Base-by-base conservation (phyloP, 1,284 basidiomycete genomes). In the Apiotrichum gamsii region DNA sequence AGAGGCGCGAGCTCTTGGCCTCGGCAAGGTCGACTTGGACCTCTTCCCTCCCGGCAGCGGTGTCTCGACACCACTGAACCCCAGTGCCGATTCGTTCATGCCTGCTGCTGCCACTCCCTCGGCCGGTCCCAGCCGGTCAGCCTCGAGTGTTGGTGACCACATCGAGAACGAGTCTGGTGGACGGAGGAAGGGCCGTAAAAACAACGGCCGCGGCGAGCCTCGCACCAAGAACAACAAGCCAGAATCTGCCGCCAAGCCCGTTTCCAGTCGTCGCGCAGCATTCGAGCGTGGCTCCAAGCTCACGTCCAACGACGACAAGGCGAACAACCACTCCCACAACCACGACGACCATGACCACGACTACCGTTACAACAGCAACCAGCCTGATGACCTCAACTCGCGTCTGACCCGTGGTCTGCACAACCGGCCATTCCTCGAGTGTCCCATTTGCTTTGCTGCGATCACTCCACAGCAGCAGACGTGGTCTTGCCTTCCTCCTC, bases 361-460 rank as follows among this genome's bases (percentile, higher is more conserved):
- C 4, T 30, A 38, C 8, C 23, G 43, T 23, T 37, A 31, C 5
- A 31, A 36, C 18, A 35, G 45, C 9, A 34, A 41, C 5, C 63
- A 71, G 46, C 64, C 69, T 34, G 71, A 73, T 45, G 70, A 71
- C 54, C 42, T 71, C 46, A 60, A 66, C 21, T 64, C 64, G 16
- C 60, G 64, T 9, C 53, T 73, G 42, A 69, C 61, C 1, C 58
- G 69, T 23, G 70, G 68, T 1, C 49, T 73, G 21, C 59, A 58
- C 13, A 52, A 49, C 30, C 50, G 58, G 51, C 68, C 69, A 9
- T 72, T 62, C 51, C 41, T 71, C 19, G 71, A 73, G 55, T 73
- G 71, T 47, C 70, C 70, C 1, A 73, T 73, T 35, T 73, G 72
- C 51, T 73, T 72, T 56, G 67, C 67, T 37, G 51, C 63, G n/a